Base-by-base conservation (phyloP, 805 yeast species). In the Sugiyamaella boreocaroliniensis region DNA sequence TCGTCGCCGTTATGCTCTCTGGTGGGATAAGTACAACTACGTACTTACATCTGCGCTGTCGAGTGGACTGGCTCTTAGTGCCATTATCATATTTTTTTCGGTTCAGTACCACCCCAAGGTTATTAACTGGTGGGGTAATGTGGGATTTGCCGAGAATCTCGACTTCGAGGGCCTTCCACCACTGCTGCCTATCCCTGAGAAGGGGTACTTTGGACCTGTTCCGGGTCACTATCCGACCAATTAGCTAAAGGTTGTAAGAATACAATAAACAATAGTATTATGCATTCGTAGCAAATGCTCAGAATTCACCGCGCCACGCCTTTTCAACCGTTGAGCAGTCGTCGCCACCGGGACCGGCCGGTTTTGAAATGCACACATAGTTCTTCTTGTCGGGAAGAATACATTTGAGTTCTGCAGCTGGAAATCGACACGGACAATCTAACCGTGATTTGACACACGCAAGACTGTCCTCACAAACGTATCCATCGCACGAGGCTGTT, bases 341-440 rank as follows among this genome's bases (percentile, higher is more conserved):
- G 66, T 93, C 74, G 55, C 74, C 72, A 60, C 78, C 87, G 62
- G 68, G 72, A 45, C 68, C 67, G 1, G 87, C 81, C 0, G 95
- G 92, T 59, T 85, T 86, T 18, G 97, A 85, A 43, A 93, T 85
- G 67, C 99, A 93, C 14, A 90, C 75, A 63, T 73, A 85, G 51
- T 78, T 78, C 32, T 73, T 69, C 16, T 80, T 76, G 57, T 80
- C 82, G 0, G 97, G 95, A 42, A 87, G 71, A 1, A 77, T 65
- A 68, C 99, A 93, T 63, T 87, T 85, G 55, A 86, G 63, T 65
- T 92, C 96, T 0, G 95, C 83, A 54, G 82, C 80, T 1, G 96
- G 93, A 64, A 81, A 92, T 2, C 88, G 89, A 66, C 99, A 93
- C 1, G 97, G 96, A 66, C 99, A 93, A 49, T 83, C 86, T 7